These are phyloP conservation scores for Corinectria fuckeliana DNA, from an alignment of 2,329 filamentous ascomycete species.

Conservation along the genomic window DNA sequence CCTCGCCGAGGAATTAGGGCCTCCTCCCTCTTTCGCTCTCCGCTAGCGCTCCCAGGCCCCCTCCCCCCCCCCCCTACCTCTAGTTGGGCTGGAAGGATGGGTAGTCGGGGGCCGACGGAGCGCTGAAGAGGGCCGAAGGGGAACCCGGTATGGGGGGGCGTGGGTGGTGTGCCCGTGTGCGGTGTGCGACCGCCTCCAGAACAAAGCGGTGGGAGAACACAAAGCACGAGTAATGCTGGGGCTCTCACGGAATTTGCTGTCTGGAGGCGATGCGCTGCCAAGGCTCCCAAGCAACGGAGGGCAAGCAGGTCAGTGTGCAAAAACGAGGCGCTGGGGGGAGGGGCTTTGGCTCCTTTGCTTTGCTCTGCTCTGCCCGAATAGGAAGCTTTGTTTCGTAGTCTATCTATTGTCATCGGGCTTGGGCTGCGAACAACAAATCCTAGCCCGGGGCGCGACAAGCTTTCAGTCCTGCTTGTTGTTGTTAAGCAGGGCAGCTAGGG, in stretches of 20 bases:
- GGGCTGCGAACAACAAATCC: no score
- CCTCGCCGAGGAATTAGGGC: no score
- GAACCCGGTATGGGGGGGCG: neutral
- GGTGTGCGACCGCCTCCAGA: neutral
- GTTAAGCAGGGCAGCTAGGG: neutral
- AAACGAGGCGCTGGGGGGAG: neutral
- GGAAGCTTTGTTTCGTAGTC: neutral
- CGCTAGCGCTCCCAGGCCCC: neutral
- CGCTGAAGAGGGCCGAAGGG: neutral
- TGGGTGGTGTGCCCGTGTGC: neutral
- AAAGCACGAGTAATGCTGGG: conserved; percentile 14
- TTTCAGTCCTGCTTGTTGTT: neutral
- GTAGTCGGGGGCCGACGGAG: neutral
- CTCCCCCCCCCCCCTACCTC: no score
- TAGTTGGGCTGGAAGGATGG: neutral
- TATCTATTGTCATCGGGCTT: neutral
- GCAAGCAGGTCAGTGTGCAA: neutral
- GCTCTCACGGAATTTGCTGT: no score
- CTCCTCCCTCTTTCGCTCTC: neutral
- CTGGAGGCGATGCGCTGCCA: neutral
- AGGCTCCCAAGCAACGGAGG: neutral
- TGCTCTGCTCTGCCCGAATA: neutral
- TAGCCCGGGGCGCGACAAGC: no score
- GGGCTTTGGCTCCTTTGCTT: neutral
- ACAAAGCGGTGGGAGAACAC: conserved; percentile 11